Evolutionary conservation across 2,329 filamentous ascomycete genomes (phyloP).

Genomic region (Xylariaceae sp.): DNA sequence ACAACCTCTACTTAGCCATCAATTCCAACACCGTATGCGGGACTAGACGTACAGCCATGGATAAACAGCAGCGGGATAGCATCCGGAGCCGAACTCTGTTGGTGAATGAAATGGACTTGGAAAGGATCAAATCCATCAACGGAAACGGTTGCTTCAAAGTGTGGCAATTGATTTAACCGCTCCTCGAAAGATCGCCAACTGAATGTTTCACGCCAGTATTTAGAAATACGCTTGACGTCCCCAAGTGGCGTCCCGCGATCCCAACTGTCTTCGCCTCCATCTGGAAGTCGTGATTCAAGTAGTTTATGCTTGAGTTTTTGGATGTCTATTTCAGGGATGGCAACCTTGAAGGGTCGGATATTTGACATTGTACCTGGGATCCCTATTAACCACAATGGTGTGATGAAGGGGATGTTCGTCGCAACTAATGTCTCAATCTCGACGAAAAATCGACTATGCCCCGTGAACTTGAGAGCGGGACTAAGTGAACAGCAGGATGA

Average conservation of each 20-base stretch:
- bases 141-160: constrained; percentile 16
- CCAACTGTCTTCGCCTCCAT: constrained; percentile 1
- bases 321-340: neutral
- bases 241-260: constrained; percentile 1
- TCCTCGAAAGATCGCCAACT: constrained; percentile 14
- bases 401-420: too few species aligned
- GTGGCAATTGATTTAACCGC: constrained; percentile 10
- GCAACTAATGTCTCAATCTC: too few species aligned
- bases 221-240: constrained; percentile 9
- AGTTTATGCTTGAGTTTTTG: constrained; percentile 2
- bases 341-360: constrained; percentile 4
- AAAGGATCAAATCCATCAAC: constrained; percentile 17
- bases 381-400: too few species aligned
- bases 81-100: neutral
- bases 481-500: too few species aligned
- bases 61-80: constrained; percentile 22
- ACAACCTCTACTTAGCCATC: neutral
- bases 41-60: constrained; percentile 18
- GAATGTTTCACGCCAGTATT: constrained; percentile 15
- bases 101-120: constrained; percentile 24
- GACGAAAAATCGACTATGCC: too few species aligned
- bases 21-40: neutral
- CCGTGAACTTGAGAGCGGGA: too few species aligned
- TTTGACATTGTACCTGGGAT: neutral
- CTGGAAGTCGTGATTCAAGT: neutral